A percentile compares a stretch with the other conserved stretches of the same genome.
phyloP scores from a whole-genome alignment of 306 rosid genomes.

The Glycine tomentella region DNA sequence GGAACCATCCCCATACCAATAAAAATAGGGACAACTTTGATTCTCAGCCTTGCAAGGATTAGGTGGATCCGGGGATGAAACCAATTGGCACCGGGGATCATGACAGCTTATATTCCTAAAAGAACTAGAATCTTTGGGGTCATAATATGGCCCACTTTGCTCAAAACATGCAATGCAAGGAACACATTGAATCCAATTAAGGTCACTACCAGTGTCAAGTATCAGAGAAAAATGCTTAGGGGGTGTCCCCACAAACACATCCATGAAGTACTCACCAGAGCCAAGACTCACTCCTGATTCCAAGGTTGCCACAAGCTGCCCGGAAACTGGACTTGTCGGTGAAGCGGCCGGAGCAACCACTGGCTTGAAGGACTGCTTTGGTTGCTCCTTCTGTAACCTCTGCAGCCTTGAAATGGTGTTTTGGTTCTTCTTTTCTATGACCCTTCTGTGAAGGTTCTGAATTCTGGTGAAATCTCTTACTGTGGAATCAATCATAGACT shows the following conservation, averaged over 20 bases:
- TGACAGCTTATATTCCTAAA: constrained; percentile 74
- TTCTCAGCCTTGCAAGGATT: constrained; percentile 74
- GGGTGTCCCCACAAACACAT: constrained; percentile 94
- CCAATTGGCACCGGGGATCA: constrained; percentile 71
- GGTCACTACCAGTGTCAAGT: constrained; percentile 97
- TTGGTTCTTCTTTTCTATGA: constrained; percentile 82
- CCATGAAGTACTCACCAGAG: constrained; percentile 98
- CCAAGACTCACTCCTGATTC: constrained; percentile 96
- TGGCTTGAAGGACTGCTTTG: constrained; percentile 36
- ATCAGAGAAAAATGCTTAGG: constrained; percentile 88
- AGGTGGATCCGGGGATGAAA: constrained; percentile 90
- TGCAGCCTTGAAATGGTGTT: constrained; percentile 72
- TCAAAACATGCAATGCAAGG: constrained; percentile 95
- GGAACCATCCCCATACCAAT: constrained; percentile 98
- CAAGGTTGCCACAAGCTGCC: constrained; percentile 86
- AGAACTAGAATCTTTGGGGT: constrained; percentile 79
- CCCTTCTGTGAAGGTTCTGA: constrained; percentile 78
- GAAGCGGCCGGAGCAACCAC: constrained; percentile 52
- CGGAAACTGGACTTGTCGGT: constrained; percentile 55
- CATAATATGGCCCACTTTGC: constrained; percentile 83
- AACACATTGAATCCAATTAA: constrained; percentile 95
- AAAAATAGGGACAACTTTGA: constrained; percentile 86
- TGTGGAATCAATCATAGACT: constrained; percentile 63
- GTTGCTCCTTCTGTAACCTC: constrained; percentile 25
- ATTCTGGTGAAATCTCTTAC: constrained; percentile 73